Evolutionary conservation across 2,329 filamentous ascomycete genomes (phyloP), one percentile per base, ranked within the genome.

Genomic region (Septoria linicola): DNA sequence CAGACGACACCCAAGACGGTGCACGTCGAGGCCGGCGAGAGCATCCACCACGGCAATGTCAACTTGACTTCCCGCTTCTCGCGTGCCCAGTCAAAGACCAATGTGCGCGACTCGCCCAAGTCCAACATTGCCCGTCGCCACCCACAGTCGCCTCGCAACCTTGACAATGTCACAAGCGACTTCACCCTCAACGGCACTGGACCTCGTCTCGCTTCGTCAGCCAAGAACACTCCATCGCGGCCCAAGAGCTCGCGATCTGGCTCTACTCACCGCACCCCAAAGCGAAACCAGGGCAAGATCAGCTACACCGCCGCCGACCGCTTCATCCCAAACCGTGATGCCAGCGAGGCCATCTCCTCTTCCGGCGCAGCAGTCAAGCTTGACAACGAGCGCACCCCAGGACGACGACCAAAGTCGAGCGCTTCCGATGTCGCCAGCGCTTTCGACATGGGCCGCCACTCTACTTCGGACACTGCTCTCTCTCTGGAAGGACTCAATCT

Each of bases 321-420:
- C 46, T 99, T 97, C 77, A 97, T 99, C 61, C 92, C 93, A 61
- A 96, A 95, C 77, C 87, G 93, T 25, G 81, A 81, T 42, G 88
- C 91, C 59, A 96, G 91, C 76, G 93, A 95, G 45, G 91, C 87
- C 49, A 87, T 96, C 67, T 79, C 85, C 66, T 59, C 64, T 20
- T 59, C 62, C 40, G 90, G 90, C 62, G 81, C 81, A 53, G 89
- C 89, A 55, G 86, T 89, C 47, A 97, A 97, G 80, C 81, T 92
- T 37, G 88, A 93, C 48, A 72, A 79, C 40, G 87, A 92, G 56
- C 87, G 91, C 55, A 80, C 85, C 32, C 66, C 66, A 23, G 64
- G 60, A 51, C 64, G 66, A 63, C 80, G 87, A 51, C 81, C 89
- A 53, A 92, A 89, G 74, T 85, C 81, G 40, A 85, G 81, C 70